phyloP scores from a whole-genome alignment of 441 rosid genomes.

The Eutrema salsugineum region DNA sequence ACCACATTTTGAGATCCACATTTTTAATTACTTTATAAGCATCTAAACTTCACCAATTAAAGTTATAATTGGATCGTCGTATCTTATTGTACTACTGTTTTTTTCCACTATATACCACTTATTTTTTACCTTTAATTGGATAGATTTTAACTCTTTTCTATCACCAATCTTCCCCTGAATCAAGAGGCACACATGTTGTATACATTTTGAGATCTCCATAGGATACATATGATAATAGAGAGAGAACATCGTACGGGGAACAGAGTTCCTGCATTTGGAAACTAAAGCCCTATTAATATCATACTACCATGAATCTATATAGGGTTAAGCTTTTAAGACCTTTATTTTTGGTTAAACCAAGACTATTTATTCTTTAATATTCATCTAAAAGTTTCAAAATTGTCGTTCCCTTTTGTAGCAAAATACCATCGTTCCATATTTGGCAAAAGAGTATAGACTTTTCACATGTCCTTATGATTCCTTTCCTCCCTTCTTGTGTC shows the following conservation, averaged over 20 bases:
- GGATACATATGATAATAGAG: not conserved
- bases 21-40: too few relatives aligned
- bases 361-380: not conserved
- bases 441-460: conserved; percentile 1
- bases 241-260: conserved; percentile 28
- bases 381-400: not conserved
- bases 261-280: conserved; percentile 51
- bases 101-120: too few relatives aligned
- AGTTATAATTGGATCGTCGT: too few relatives aligned
- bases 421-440: conserved; percentile 25
- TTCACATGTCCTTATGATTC: conserved; percentile 29
- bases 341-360: conserved; percentile 4
- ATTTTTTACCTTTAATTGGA: not conserved
- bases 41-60: too few relatives aligned
- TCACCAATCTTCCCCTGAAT: not conserved
- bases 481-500: conserved; percentile 20
- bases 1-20: not conserved
- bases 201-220: not conserved
- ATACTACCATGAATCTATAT: conserved; percentile 15
- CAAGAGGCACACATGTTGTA: not conserved
- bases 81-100: too few relatives aligned
- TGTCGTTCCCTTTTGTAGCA: conserved; percentile 28
- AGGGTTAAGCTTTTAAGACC: conserved; percentile 31
- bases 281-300: conserved; percentile 28
- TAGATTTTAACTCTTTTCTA: not conserved